phyloP scores from a whole-genome alignment of 2,329 filamentous ascomycete genomes.

The Fusarium bactridioides region DNA sequence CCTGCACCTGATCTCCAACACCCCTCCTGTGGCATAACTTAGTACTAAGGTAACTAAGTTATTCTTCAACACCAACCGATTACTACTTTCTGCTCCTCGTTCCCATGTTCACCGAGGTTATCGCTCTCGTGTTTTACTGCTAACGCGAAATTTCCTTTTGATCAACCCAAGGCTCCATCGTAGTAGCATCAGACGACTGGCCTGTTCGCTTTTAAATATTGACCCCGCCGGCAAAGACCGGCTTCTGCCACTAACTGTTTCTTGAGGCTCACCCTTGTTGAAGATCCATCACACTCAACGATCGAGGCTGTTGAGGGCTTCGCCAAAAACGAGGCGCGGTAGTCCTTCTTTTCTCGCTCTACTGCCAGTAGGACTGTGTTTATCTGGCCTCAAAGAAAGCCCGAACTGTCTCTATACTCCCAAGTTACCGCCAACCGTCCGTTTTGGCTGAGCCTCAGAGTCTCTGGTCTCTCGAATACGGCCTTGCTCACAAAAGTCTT shows the following conservation, averaged over 20 bases:
- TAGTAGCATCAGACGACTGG: slow-evolving; percentile 4
- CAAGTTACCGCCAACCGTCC: background rate
- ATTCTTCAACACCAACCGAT: slow-evolving; percentile 22
- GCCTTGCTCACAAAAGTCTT: background rate
- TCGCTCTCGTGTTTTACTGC: background rate
- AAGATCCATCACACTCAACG: slow-evolving; percentile 5
- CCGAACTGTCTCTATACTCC: background rate
- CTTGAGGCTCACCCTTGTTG: background rate
- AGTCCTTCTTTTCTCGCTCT: background rate
- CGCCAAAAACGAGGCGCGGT: background rate
- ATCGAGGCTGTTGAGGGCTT: background rate
- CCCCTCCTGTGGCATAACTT: slow-evolving; percentile 1
- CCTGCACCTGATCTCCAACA: slow-evolving; percentile 9
- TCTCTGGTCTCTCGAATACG: background rate
- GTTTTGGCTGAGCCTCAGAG: background rate
- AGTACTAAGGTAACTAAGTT: background rate
- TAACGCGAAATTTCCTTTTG: background rate
- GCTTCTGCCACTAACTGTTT: slow-evolving; percentile 12
- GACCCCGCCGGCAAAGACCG: slow-evolving; percentile 25
- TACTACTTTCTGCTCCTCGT: background rate
- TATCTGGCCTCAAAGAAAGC: background rate
- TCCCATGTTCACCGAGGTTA: background rate
- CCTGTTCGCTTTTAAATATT: background rate
- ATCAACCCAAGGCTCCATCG: background rate
- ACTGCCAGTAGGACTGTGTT: background rate